Evolutionary conservation across 2,329 filamentous ascomycete species (phyloP).

Genomic region (Dactylellina leptospora): DNA sequence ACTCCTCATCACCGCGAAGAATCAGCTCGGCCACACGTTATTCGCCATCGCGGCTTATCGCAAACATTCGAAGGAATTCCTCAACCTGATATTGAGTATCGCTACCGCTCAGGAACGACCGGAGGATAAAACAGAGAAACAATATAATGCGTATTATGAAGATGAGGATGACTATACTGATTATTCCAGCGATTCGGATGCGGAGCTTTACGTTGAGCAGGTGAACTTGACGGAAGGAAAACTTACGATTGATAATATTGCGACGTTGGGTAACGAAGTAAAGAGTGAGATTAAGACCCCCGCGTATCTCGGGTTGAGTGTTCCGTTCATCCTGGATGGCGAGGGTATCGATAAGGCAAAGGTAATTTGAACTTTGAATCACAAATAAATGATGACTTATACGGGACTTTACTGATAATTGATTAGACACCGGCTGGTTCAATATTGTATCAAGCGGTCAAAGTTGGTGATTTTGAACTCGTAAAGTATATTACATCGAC

Average conservation of each 20-base stretch:
- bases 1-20: slow-evolving; percentile 68
- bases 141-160: slow-evolving; percentile 56
- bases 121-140: slow-evolving; percentile 65
- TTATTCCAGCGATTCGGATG: slow-evolving; percentile 60
- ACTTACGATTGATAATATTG: slow-evolving; percentile 37
- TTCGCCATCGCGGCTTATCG: slow-evolving; percentile 72
- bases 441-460: slow-evolving; percentile 25
- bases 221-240: slow-evolving; percentile 36
- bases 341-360: slow-evolving; percentile 56
- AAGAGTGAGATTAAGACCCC: slow-evolving; percentile 24
- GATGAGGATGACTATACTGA: slow-evolving; percentile 59
- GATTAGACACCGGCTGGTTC: not conserved
- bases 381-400: too few relatives aligned
- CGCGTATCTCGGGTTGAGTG: slow-evolving; percentile 5
- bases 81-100: slow-evolving; percentile 75
- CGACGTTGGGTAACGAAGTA: slow-evolving; percentile 45
- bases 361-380: too few relatives aligned
- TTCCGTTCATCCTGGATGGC: slow-evolving; percentile 55
- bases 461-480: slow-evolving; percentile 29
- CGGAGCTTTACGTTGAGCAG: slow-evolving; percentile 43
- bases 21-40: slow-evolving; percentile 65
- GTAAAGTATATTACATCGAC: slow-evolving; percentile 36
- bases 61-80: slow-evolving; percentile 66
- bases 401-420: not conserved
- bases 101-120: slow-evolving; percentile 73